Percentiles rank a stretch among this genome's conserved stretches.
phyloP scores from a whole-genome alignment of 148 eudicot genomes.

The Cornus florida region DNA sequence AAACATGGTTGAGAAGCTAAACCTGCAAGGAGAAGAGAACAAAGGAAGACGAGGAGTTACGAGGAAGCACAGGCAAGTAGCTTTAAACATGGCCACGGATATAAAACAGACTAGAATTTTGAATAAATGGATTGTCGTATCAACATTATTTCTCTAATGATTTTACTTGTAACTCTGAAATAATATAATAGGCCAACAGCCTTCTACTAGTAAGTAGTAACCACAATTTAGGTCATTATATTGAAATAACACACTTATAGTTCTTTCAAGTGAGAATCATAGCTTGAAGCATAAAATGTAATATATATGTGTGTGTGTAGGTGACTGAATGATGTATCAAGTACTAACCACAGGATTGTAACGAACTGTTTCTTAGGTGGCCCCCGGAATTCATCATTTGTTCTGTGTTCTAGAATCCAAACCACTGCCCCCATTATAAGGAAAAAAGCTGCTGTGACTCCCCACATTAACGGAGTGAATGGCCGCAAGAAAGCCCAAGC shows the following conservation, averaged over 20 bases:
- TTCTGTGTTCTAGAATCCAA: constrained; percentile 55
- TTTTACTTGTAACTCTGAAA: not conserved
- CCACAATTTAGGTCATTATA: not conserved
- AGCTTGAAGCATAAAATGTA: not conserved
- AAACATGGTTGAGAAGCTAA: not conserved
- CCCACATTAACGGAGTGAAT: constrained; percentile 54
- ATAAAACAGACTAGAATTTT: not conserved
- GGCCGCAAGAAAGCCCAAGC: constrained; percentile 63
- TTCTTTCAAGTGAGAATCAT: not conserved
- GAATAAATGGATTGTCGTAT: not conserved
- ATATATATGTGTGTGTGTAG: not conserved
- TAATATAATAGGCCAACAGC: not conserved
- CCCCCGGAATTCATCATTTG: constrained; percentile 50
- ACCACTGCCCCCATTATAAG: constrained; percentile 49
- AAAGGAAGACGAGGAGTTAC: not conserved
- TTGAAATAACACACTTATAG: not conserved
- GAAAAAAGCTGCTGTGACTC: constrained; percentile 43
- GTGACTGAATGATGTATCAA: not conserved
- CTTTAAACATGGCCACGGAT: no score
- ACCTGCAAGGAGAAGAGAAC: not conserved
- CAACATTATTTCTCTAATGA: not conserved
- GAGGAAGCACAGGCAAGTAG: no score
- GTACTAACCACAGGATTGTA: constrained; percentile 46
- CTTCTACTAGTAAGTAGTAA: not conserved
- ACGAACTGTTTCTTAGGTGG: constrained; percentile 49